Percentiles rank a stretch among this genome's conserved stretches.
Conservation (phyloP, 345 rosid species). For the Arabidopsis arenosa region DNA sequence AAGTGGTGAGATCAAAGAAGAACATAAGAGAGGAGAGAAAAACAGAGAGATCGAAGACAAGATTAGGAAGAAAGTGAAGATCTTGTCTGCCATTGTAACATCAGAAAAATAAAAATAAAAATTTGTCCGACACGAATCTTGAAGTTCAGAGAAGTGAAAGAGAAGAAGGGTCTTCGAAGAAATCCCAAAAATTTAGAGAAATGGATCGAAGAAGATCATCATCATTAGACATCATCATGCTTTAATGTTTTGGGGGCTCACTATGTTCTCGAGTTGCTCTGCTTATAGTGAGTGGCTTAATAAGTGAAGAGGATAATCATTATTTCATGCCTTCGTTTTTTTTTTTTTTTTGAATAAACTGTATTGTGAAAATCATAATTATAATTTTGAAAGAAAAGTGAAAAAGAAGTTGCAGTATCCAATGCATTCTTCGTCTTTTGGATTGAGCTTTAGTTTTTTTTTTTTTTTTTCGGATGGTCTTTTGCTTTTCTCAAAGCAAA, state of each 20-base stretch:
- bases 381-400: slow-evolving; percentile 26
- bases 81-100: slow-evolving; percentile 48
- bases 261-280: slow-evolving; percentile 35
- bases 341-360: not conserved
- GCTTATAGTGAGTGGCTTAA: slow-evolving; percentile 46
- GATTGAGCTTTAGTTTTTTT: slow-evolving; percentile 39
- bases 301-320: slow-evolving; percentile 45
- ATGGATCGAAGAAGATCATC: slow-evolving; percentile 38
- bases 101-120: slow-evolving; percentile 15
- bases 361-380: slow-evolving; percentile 19
- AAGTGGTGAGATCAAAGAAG: slow-evolving; percentile 46
- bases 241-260: slow-evolving; percentile 40
- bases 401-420: slow-evolving; percentile 47
- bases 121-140: slow-evolving; percentile 32
- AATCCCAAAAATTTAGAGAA: slow-evolving; percentile 41
- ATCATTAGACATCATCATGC: slow-evolving; percentile 43
- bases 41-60: slow-evolving; percentile 47
- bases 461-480: not conserved
- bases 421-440: slow-evolving; percentile 46
- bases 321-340: slow-evolving; percentile 29
- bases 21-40: slow-evolving; percentile 41
- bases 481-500: slow-evolving; percentile 43
- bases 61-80: slow-evolving; percentile 44
- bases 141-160: slow-evolving; percentile 39
- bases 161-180: slow-evolving; percentile 38